Percentiles rank a stretch among this genome's conserved stretches.
Conservation (phyloP, 163 green algal species). For the Trebouxia gelatinosa region DNA sequence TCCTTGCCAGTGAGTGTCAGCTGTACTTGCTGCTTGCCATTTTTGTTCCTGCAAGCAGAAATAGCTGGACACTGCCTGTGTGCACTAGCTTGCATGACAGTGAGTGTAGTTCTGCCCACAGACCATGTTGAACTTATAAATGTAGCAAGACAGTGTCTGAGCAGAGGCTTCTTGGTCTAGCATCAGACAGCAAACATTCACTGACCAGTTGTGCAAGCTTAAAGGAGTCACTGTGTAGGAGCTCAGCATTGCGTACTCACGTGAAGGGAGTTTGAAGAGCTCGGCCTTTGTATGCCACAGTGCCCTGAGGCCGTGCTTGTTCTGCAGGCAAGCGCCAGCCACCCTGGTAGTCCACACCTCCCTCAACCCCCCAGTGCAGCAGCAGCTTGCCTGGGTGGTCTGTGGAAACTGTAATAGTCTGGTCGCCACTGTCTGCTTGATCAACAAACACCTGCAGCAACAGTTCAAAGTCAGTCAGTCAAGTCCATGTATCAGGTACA, state of each 20-base stretch:
- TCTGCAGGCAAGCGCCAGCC: constrained; percentile 86
- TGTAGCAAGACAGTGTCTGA: too few relatives aligned
- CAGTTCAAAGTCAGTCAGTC: neutral
- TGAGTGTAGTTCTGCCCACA: too few relatives aligned
- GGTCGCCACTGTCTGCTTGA: constrained; percentile 18
- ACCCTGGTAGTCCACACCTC: constrained; percentile 77
- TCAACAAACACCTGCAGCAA: constrained; percentile 32
- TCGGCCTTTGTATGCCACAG: constrained; percentile 91
- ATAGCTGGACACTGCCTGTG: neutral
- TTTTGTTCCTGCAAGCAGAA: neutral
- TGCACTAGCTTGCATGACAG: neutral
- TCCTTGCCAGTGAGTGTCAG: constrained; percentile 71
- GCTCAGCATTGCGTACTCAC: too few relatives aligned
- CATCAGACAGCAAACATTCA: too few relatives aligned
- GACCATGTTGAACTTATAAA: too few relatives aligned
- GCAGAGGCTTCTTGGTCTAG: too few relatives aligned
- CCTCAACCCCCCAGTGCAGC: constrained; percentile 93
- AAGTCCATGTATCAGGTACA: neutral
- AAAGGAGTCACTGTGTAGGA: too few relatives aligned
- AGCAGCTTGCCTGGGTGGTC: constrained; percentile 68
- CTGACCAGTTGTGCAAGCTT: too few relatives aligned
- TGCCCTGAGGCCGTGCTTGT: constrained; percentile 70
- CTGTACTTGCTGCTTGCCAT: constrained; percentile 44
- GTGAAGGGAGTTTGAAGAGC: constrained; percentile 88
- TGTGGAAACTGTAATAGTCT: constrained; percentile 55